Base-by-base conservation (phyloP, 2,329 filamentous ascomycete species). In the Sporothrix globosa region DNA sequence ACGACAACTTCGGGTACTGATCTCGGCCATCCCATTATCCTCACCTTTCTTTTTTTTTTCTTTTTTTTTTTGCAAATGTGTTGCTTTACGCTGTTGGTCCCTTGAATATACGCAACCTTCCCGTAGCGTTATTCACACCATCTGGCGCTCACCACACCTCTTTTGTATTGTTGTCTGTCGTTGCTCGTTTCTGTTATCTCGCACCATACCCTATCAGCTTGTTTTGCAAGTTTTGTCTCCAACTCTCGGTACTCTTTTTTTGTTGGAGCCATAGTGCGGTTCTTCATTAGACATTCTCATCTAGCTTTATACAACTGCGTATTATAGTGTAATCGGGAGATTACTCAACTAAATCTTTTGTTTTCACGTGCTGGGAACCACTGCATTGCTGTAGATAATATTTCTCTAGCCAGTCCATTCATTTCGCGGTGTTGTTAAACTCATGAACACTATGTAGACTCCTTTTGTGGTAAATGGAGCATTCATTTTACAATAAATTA, bases 1-100 rank as follows among this genome's bases (percentile, higher is more conserved):
- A 90, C 77, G 86, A 88, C 74, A 84, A 85, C 68, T 86, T 84
- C 78, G 86, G 86, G 48, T 87, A 83, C 75, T 84, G 72, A 54
- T 52, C 14, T 17, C 17, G 69, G 14, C 7, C 41, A 24, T 53
- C 14, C 56, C 34, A 9, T 1, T 39, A 2, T 41, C 1, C 17
- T 30, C 30, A 34, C 3, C 5, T 52, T 48, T 58, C 44, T 70
- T 48, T 39, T 24, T 53, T 5, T 67, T 60, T 44, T 34, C n/a
- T 58, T 14, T 53, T 68, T 39, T 48, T 50, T 19, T 50, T 27
- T 21, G 1, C 4, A 34, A 7, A 1, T 9, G 34, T 9, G 34
- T 9, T 34, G 27, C 3, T 34, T 34, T 34, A 34, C 34, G 2
- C 34, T 7, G 9, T 34, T 34, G 5, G 34, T 39, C 39, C 34